Base-by-base conservation (phyloP, 306 rosid genomes). In the Trifolium repens region DNA sequence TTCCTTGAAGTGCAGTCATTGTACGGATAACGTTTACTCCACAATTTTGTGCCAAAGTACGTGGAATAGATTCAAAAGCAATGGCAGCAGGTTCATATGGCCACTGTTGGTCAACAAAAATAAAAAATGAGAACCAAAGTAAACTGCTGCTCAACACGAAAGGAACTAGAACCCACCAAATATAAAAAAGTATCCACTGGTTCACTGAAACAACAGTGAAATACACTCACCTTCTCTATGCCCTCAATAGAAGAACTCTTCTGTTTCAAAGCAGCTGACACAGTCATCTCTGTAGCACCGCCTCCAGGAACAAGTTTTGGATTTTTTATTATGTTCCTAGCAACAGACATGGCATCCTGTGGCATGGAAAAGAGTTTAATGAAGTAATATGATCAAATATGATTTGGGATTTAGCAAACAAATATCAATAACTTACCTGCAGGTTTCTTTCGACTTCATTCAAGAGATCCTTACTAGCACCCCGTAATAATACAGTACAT, bases 21-120 rank as follows among this genome's bases (percentile, higher is more conserved):
- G 97, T 96, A 50, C 99, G 81, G 60, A 96, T 92, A 71, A 96
- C 99, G 67, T 96, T 92, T 49, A 96, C 97, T 39, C 99, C 99
- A 83, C 99, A 96, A 85, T 96, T 96, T 82, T 96, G 98, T 19
- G 98, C 97, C 86, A 96, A 80, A 26, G 99, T 96, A 58, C 99
- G 90, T 9, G 99, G 99, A 66, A 96, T 96, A 67, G 98, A 90
- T 90, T 96, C 99, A 83, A 96, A 96, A 61, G 99, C 99, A 39
- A 92, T 46, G 26, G 99, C 98, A 80, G 99, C 99, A 77, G 97
- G 97, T 92, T 96, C 99, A 79, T 96, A 96, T 11, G 99, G 99
- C 99, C 99, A 96, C 99, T 96, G 72, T 70, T 64, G 75, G 39
- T 75, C 72, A 84, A 61, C 71, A 79, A 59, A 49, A 76, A 82